Conservation (phyloP, 176 grass and related monocot species). For the Saccharum spontaneum region DNA sequence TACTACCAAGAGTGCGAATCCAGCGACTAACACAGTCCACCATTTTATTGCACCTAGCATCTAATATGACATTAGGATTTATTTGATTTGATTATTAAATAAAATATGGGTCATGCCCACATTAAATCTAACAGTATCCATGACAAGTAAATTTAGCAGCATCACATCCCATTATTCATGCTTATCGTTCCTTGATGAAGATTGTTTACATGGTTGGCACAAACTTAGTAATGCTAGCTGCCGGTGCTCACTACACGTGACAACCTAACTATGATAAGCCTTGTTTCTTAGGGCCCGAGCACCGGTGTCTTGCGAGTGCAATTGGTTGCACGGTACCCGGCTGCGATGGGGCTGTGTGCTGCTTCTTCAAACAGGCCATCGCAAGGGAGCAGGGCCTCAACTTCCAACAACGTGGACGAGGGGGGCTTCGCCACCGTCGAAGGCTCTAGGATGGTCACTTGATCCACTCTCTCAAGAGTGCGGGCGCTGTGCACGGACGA, state of each 20-base stretch:
- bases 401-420: neutral
- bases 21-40: no score
- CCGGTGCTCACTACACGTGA: neutral
- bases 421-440: neutral
- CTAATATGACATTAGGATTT: no score
- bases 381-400: neutral
- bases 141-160: neutral
- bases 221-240: neutral
- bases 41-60: no score
- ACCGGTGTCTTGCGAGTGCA: neutral
- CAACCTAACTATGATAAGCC: neutral
- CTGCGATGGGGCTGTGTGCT: neutral
- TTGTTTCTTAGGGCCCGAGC: neutral
- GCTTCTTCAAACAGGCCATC: neutral
- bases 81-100: no score
- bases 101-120: no score
- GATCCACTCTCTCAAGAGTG: conserved; percentile 4
- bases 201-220: neutral
- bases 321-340: neutral
- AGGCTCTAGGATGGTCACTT: neutral
- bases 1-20: no score
- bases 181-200: neutral
- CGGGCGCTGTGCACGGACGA: neutral
- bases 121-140: neutral
- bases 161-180: neutral